Evolutionary conservation across 2,329 filamentous ascomycete species (phyloP).

Genomic region (Coniochaeta sp.): DNA sequence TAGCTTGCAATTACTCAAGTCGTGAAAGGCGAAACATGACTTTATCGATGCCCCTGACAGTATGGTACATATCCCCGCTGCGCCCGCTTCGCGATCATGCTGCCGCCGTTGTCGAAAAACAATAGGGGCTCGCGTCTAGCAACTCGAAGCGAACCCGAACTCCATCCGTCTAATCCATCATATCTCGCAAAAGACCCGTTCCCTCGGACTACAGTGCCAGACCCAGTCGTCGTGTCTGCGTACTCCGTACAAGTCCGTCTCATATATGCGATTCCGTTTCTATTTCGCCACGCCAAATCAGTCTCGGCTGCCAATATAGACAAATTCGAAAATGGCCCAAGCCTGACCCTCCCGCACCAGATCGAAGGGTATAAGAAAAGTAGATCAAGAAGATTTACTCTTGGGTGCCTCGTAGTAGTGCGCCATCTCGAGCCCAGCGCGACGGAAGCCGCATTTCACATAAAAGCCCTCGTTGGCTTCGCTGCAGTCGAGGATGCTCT

Average conservation of each 20-base stretch:
- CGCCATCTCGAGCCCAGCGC: slow-evolving; percentile 92
- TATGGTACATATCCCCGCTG: not conserved
- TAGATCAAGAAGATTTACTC: slow-evolving; percentile 30
- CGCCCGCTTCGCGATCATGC: not conserved
- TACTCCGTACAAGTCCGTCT: not conserved
- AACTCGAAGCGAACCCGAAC: not conserved
- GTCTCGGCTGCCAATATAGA: slow-evolving; percentile 7
- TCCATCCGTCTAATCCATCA: not conserved
- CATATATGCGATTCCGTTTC: slow-evolving; percentile 15
- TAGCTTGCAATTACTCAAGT: not conserved
- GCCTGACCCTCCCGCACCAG: too few species aligned
- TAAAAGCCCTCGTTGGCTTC: slow-evolving; percentile 97
- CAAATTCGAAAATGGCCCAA: not conserved
- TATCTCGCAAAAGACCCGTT: not conserved
- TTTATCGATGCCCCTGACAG: not conserved
- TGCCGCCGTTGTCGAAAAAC: not conserved
- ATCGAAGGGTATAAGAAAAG: not conserved
- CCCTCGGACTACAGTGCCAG: not conserved
- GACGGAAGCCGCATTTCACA: slow-evolving; percentile 91
- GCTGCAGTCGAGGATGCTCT: slow-evolving; percentile 93
- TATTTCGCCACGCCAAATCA: slow-evolving; percentile 19
- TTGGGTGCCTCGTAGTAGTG: slow-evolving; percentile 72
- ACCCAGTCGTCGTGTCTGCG: not conserved
- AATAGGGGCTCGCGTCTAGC: not conserved
- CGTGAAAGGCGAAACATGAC: not conserved